Evolutionary conservation across 2,329 filamentous ascomycete species (phyloP).

Genomic region (Dothidotthia symphoricarpi): DNA sequence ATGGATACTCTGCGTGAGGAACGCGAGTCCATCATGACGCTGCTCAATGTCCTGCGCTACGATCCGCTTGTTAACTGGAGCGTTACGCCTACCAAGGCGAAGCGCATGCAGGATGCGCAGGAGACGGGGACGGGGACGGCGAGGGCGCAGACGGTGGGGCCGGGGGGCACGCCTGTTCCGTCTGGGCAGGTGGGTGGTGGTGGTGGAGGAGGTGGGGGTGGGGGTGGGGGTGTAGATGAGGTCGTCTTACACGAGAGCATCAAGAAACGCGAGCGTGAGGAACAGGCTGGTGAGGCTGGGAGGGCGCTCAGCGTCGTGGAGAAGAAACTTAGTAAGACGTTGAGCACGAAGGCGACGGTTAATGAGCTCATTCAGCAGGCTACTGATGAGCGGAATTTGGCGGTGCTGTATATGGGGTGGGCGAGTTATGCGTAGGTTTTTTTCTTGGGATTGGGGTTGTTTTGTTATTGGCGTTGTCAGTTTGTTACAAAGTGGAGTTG

Average conservation of each 20-base stretch:
- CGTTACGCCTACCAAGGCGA: slow-evolving; percentile 68
- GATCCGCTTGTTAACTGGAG: slow-evolving; percentile 97
- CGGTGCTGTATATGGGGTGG: slow-evolving; percentile 65
- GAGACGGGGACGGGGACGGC: slow-evolving; percentile 48
- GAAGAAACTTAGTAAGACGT: slow-evolving; percentile 91
- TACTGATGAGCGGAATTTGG: slow-evolving; percentile 87
- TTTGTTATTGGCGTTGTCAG: no score
- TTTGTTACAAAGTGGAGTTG: no score
- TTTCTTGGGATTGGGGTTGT: background rate
- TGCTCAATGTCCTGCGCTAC: slow-evolving; percentile 95
- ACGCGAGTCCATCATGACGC: slow-evolving; percentile 96
- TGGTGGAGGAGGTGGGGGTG: no score
- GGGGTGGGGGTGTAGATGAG: no score
- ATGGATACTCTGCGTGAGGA: slow-evolving; percentile 93
- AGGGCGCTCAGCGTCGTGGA: slow-evolving; percentile 87
- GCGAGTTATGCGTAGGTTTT: slow-evolving; percentile 35
- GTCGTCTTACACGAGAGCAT: slow-evolving; percentile 33
- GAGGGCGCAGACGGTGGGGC: slow-evolving; percentile 31
- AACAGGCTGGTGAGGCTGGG: slow-evolving; percentile 77
- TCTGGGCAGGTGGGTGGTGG: slow-evolving; percentile 28
- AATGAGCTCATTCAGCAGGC: slow-evolving; percentile 97
- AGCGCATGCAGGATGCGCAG: slow-evolving; percentile 65
- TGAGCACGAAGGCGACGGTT: slow-evolving; percentile 92
- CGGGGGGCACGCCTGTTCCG: slow-evolving; percentile 32
- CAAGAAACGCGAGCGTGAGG: slow-evolving; percentile 48